These are phyloP conservation scores for Podospora comata DNA, from an alignment of 495 filamentous ascomycete species.

Conservation along the genomic window DNA sequence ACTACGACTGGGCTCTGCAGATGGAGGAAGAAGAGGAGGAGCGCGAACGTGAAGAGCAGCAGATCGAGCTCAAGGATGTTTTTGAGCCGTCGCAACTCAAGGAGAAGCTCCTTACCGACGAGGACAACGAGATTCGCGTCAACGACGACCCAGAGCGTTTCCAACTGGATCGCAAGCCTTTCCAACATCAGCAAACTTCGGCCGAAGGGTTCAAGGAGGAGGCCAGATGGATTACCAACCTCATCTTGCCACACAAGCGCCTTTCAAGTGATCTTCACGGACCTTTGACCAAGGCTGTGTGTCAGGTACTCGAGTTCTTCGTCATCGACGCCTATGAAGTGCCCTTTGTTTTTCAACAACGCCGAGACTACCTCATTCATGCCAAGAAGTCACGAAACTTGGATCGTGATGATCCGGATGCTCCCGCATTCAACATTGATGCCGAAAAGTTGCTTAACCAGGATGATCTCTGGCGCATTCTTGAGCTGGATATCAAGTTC, in stretches of 20 bases:
- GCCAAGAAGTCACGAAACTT: constrained; percentile 70
- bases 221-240: constrained; percentile 81
- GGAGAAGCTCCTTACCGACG: constrained; percentile 92
- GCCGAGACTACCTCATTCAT: constrained; percentile 96
- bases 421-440: constrained; percentile 65
- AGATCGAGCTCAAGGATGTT: constrained; percentile 91
- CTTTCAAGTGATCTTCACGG: constrained; percentile 65
- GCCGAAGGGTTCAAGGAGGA: constrained; percentile 86
- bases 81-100: constrained; percentile 93
- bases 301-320: constrained; percentile 92
- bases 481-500: constrained; percentile 93
- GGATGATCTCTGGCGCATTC: constrained; percentile 88
- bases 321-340: constrained; percentile 90
- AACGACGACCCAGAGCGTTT: constrained; percentile 91
- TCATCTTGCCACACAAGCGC: constrained; percentile 80
- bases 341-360: constrained; percentile 95
- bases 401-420: constrained; percentile 53
- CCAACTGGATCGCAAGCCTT: constrained; percentile 85
- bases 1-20: constrained; percentile 90
- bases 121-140: constrained; percentile 83
- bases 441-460: constrained; percentile 89
- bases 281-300: constrained; percentile 82
- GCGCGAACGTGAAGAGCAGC: constrained; percentile 60
- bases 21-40: constrained; percentile 78
- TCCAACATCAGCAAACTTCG: constrained; percentile 68